Conservation (phyloP, 139 green algal genomes). For the Micractinium conductrix region DNA sequence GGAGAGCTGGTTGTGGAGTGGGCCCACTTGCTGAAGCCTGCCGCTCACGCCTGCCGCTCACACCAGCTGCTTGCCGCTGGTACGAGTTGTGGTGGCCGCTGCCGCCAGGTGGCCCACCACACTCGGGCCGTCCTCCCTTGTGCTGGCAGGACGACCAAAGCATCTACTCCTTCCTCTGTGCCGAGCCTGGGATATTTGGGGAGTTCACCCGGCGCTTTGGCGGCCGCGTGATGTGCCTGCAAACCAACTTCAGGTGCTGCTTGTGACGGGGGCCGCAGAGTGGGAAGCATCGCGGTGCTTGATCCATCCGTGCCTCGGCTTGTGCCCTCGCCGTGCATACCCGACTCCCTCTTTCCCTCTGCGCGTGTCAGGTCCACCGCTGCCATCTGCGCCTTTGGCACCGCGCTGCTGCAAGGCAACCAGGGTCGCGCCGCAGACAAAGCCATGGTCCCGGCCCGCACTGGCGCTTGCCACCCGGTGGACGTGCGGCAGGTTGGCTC, state of each 20-base stretch:
- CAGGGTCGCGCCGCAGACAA: neutral
- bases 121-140: too few species aligned
- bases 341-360: neutral
- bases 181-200: neutral
- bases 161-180: slow-evolving; percentile 22
- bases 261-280: neutral
- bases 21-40: too few species aligned
- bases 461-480: neutral
- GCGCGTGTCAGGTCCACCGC: neutral
- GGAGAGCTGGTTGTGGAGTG: too few species aligned
- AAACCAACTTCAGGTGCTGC: slow-evolving; percentile 13
- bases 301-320: neutral
- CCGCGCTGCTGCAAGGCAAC: slow-evolving; percentile 12
- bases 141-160: slow-evolving; percentile 13
- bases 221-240: neutral
- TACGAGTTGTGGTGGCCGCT: too few species aligned
- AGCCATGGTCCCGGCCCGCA: slow-evolving; percentile 4
- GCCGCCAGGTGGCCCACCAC: too few species aligned
- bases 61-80: too few species aligned
- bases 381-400: slow-evolving; percentile 23
- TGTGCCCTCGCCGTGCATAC: neutral
- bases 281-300: neutral
- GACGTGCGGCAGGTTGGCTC: neutral
- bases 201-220: neutral
- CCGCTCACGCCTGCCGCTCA: too few species aligned